Conservation (phyloP, 306 rosid genomes). For the Medicago arabica region DNA sequence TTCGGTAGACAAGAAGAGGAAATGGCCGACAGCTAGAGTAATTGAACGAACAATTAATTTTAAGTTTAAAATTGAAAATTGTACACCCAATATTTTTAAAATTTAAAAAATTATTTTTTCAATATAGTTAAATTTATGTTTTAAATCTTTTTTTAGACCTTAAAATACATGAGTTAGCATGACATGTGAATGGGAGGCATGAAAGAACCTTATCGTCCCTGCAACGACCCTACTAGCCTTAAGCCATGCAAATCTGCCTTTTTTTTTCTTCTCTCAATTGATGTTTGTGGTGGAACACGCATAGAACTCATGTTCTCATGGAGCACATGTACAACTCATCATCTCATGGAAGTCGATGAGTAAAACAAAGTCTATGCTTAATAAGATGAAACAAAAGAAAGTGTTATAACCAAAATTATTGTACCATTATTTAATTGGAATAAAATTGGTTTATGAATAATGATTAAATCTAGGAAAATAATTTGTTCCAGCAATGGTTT, state of each 20-base stretch:
- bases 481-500: too few species aligned
- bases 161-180: too few species aligned
- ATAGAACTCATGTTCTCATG: neutral
- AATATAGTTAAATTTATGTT: too few species aligned
- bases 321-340: neutral
- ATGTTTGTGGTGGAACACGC: neutral
- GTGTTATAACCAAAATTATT: neutral
- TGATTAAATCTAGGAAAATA: too few species aligned
- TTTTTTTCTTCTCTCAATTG: neutral
- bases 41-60: too few species aligned
- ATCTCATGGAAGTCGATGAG: neutral
- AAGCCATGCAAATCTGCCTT: neutral
- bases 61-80: too few species aligned
- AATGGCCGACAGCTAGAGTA: too few species aligned
- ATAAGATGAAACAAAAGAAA: neutral
- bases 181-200: conserved; percentile 34
- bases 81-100: too few species aligned
- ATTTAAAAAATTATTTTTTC: too few species aligned
- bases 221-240: neutral
- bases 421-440: neutral
- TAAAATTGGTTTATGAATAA: neutral
- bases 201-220: conserved; percentile 23
- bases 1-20: too few species aligned
- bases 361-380: neutral
- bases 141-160: too few species aligned